A percentile compares a stretch with the other conserved stretches of the same genome.
Evolutionary conservation across 2,329 filamentous ascomycete species (phyloP).

Genomic region (Delphinella strobiligena): DNA sequence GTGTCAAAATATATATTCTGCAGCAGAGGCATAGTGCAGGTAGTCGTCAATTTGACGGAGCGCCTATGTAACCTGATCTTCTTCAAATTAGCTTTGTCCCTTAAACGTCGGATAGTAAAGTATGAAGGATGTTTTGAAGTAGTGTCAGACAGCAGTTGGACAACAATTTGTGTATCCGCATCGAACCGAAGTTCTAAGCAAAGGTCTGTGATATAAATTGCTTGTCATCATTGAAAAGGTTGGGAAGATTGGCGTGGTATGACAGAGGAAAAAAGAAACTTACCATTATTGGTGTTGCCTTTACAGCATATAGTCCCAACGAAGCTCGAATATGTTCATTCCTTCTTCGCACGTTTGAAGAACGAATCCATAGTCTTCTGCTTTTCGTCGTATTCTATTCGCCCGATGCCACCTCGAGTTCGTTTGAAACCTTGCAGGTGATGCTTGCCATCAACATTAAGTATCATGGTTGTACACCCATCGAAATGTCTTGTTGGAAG

Average conservation of each 20-base stretch:
- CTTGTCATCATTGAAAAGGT: conserved; percentile 39
- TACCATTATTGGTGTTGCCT: no score
- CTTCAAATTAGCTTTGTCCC: conserved; percentile 4
- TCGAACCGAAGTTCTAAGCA: conserved; percentile 49
- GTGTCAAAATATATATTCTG: no score
- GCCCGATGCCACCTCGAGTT: conserved; percentile 73
- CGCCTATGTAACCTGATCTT: no score
- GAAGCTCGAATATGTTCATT: conserved; percentile 15
- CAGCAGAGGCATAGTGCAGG: no score
- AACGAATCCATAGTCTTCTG: conserved; percentile 70
- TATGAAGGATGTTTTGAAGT: not conserved
- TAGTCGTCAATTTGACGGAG: no score
- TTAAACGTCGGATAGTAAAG: not conserved
- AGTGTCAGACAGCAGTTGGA: conserved; percentile 73
- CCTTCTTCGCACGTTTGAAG: conserved; percentile 50
- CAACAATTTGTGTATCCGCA: conserved; percentile 55
- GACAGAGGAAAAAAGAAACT: conserved; percentile 7
- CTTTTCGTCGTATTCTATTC: conserved; percentile 58
- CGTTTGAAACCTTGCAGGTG: conserved; percentile 67
- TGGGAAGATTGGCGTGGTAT: conserved; percentile 9
- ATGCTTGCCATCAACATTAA: conserved; percentile 53
- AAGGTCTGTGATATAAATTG: conserved; percentile 72
- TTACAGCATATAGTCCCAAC: no score
- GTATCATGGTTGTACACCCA: conserved; percentile 40
- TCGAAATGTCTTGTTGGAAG: conserved; percentile 8